These are phyloP conservation scores for Podospora australis DNA, from an alignment of 495 filamentous ascomycete species.

Conservation along the genomic window DNA sequence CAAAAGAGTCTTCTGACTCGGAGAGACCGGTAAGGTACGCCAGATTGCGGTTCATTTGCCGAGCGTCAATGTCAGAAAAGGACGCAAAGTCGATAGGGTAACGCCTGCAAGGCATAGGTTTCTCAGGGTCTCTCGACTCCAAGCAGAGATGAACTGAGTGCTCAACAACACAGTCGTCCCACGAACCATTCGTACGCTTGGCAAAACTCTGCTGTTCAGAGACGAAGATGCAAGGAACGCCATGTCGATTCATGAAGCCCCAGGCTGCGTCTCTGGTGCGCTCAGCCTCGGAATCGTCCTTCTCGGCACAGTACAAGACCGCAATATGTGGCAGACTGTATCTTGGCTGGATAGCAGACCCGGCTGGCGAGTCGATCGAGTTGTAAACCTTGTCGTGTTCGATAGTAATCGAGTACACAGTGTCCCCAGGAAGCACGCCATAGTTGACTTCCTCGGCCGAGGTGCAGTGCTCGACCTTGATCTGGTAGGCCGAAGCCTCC, in stretches of 20 bases:
- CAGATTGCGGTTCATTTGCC: slow-evolving; percentile 69
- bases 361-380: slow-evolving; percentile 19
- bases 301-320: slow-evolving; percentile 57
- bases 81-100: slow-evolving; percentile 68
- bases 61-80: slow-evolving; percentile 63
- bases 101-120: slow-evolving; percentile 48
- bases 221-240: slow-evolving; percentile 60
- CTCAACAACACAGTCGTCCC: slow-evolving; percentile 23
- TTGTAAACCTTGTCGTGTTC: slow-evolving; percentile 48
- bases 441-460: slow-evolving; percentile 43
- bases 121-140: slow-evolving; percentile 51
- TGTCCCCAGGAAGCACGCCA: not conserved
- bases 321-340: slow-evolving; percentile 69
- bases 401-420: slow-evolving; percentile 44
- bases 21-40: slow-evolving; percentile 55
- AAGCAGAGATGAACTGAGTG: slow-evolving; percentile 59
- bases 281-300: slow-evolving; percentile 42
- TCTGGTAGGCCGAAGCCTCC: slow-evolving; percentile 58
- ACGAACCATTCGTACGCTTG: slow-evolving; percentile 19
- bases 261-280: slow-evolving; percentile 50
- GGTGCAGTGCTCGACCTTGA: slow-evolving; percentile 67
- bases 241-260: slow-evolving; percentile 59
- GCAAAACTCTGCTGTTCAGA: slow-evolving; percentile 53
- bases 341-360: slow-evolving; percentile 34
- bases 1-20: slow-evolving; percentile 15